Evolutionary conservation across 257 asterid genomes (phyloP).

Genomic region (Lavandula angustifolia): DNA sequence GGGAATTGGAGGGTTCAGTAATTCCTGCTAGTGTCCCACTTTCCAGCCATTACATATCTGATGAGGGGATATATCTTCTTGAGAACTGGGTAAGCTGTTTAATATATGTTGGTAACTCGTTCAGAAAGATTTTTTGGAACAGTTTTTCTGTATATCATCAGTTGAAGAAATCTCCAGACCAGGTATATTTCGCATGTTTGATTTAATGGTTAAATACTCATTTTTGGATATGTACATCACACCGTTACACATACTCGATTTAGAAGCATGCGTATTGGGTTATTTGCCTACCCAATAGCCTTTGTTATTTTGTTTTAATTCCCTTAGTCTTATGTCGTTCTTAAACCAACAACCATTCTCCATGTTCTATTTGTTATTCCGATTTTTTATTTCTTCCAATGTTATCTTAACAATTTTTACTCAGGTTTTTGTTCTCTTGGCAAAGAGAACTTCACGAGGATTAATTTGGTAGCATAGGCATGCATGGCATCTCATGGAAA

Average conservation of each 20-base stretch:
- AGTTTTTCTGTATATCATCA: conserved; percentile 70
- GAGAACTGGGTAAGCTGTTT: conserved; percentile 90
- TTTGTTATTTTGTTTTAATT: neutral
- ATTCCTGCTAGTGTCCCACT: conserved; percentile 75
- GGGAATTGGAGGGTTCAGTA: conserved; percentile 64
- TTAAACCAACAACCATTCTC: conserved; percentile 10
- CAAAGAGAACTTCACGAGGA: neutral
- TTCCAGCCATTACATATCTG: conserved; percentile 63
- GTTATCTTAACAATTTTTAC: neutral
- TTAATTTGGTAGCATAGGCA: neutral
- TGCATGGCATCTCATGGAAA: neutral
- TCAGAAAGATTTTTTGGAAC: conserved; percentile 46
- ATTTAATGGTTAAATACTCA: neutral
- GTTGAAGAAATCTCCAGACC: conserved; percentile 79
- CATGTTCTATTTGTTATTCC: conserved; percentile 18
- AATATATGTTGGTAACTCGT: conserved; percentile 77
- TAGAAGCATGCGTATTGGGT: conserved; percentile 6
- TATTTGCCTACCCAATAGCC: neutral
- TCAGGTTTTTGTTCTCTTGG: conserved; percentile 4
- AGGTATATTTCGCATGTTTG: conserved; percentile 47
- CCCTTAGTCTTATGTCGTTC: neutral
- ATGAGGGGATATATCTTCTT: conserved; percentile 83
- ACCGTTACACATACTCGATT: conserved; percentile 10
- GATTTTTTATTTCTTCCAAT: conserved; percentile 1
- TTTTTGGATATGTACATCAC: conserved; percentile 8